Base-by-base conservation (phyloP, 75 land plant species). In the Sequoia sempervirens region DNA sequence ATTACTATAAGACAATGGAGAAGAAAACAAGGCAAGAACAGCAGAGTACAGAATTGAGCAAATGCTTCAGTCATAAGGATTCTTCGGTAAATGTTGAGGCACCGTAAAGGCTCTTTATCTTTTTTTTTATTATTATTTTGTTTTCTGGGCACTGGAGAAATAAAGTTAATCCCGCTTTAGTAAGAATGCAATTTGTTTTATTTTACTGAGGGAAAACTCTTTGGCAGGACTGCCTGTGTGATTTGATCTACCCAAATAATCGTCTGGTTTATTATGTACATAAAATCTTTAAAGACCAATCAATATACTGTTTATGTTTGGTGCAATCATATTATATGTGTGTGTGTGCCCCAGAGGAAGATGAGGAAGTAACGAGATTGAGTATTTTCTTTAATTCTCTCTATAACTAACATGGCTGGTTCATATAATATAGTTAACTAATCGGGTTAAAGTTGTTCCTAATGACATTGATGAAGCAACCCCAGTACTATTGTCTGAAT, bases 1-100 rank as follows among this genome's bases (percentile, higher is more conserved):
- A 38, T 1, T 75, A 75, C 78, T 75, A 75, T 18, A 75, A 8
- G 78, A 75, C 78, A 75, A 75, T 75, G 78, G 20, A 18, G 78
- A 40, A 20, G 45, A 75, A 75, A 26, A 26, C 45, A 40, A 45
- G 40, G 1, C 40, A 43, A 40, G 78, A 75, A 0, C 40, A 75
- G 6, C 78, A 75, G 20, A 75, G 11, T 6, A 40, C 20, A 45
- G 43, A 75, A 75, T 23, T 38, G 45, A 75, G 20, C 43, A 38
- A 37, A 15, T 2, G 15, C 10, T 1, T 75, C 68, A 64, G 68
- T 64, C 7, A 6, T 23, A 64, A 7, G 43, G 41, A 17, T 75
- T 72, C 32, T 13, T 72, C 75, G 32, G 17, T 72, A 32, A 13
- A 1, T 37, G 23, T 38, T 75, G 78, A 75, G 38, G 45, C 26